Conservation (phyloP, 805 yeast genomes). For the Lachancea kluyveri region DNA sequence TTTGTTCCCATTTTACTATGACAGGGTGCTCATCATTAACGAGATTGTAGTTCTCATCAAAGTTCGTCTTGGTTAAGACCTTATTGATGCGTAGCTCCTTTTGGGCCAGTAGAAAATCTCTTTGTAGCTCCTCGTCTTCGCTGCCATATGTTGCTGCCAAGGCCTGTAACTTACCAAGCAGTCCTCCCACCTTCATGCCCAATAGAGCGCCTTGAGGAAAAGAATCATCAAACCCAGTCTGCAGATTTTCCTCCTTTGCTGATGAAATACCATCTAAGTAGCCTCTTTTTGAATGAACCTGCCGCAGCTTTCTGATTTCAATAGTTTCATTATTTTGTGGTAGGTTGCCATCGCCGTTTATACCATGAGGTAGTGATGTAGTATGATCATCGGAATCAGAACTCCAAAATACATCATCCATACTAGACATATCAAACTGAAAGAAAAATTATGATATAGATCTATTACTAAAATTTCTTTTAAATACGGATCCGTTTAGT, state of each 20-base stretch:
- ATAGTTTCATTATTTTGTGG: slow-evolving; percentile 10
- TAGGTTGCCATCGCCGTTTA: no score
- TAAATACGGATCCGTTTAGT: no score
- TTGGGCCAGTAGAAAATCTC: slow-evolving; percentile 35
- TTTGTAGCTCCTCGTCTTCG: slow-evolving; percentile 12
- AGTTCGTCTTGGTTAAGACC: slow-evolving; percentile 49
- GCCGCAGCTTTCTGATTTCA: slow-evolving; percentile 38
- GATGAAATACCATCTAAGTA: slow-evolving; percentile 72
- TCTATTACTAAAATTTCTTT: no score
- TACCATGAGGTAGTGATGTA: background rate
- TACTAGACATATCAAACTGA: no score
- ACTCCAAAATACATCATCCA: slow-evolving; percentile 22
- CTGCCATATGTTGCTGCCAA: slow-evolving; percentile 18
- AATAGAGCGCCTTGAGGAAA: slow-evolving; percentile 68
- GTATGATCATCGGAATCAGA: slow-evolving; percentile 14
- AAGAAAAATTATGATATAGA: no score
- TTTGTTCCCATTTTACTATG: slow-evolving; percentile 40
- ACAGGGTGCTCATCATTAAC: slow-evolving; percentile 31
- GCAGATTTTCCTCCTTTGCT: slow-evolving; percentile 65
- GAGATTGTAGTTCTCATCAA: slow-evolving; percentile 43
- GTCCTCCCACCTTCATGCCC: slow-evolving; percentile 59
- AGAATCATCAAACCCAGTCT: slow-evolving; percentile 75
- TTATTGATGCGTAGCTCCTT: slow-evolving; percentile 53
- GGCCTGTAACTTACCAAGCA: slow-evolving; percentile 48
- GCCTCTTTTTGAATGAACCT: slow-evolving; percentile 73